Conservation (phyloP, 1,284 basidiomycete genomes). For the Apiotrichum domesticum region DNA sequence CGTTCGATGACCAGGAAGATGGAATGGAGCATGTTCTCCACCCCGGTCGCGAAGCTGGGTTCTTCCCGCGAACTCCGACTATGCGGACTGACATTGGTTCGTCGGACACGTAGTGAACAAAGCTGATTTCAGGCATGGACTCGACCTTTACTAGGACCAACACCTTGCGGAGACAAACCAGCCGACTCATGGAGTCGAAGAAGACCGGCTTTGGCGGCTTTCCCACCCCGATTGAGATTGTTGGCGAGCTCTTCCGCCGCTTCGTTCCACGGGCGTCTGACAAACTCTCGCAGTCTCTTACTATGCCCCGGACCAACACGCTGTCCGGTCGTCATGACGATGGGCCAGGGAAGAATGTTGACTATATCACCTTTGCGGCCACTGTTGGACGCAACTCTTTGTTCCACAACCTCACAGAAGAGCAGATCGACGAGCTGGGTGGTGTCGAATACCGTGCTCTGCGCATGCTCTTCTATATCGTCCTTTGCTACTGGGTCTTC, state of each 20-base stretch:
- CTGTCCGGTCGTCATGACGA: constrained; percentile 21
- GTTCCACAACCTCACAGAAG: constrained; percentile 72
- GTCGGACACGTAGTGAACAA: not conserved
- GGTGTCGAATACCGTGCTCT: constrained; percentile 92
- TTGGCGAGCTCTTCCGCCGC: constrained; percentile 50
- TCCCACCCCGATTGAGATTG: constrained; percentile 66
- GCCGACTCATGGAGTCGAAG: constrained; percentile 25
- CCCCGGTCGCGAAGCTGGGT: constrained; percentile 12
- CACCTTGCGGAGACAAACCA: constrained; percentile 44
- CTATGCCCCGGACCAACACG: constrained; percentile 66
- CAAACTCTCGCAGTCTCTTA: constrained; percentile 59
- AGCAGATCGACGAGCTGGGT: constrained; percentile 84
- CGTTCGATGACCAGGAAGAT: constrained; percentile 50
- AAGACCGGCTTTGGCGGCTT: constrained; percentile 71
- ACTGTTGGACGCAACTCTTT: constrained; percentile 78
- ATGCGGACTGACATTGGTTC: constrained; percentile 21
- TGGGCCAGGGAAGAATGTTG: constrained; percentile 55
- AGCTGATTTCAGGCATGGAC: not conserved
- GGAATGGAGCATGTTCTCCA: constrained; percentile 16
- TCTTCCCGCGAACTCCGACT: constrained; percentile 39
- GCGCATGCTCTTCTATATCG: constrained; percentile 69
- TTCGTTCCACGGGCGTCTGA: constrained; percentile 58
- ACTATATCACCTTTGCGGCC: constrained; percentile 82
- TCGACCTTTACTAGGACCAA: not conserved
- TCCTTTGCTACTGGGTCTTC: constrained; percentile 63